Evolutionary conservation across 331 rosid genomes (phyloP).

Genomic region (Rhamnella rubrinervis): DNA sequence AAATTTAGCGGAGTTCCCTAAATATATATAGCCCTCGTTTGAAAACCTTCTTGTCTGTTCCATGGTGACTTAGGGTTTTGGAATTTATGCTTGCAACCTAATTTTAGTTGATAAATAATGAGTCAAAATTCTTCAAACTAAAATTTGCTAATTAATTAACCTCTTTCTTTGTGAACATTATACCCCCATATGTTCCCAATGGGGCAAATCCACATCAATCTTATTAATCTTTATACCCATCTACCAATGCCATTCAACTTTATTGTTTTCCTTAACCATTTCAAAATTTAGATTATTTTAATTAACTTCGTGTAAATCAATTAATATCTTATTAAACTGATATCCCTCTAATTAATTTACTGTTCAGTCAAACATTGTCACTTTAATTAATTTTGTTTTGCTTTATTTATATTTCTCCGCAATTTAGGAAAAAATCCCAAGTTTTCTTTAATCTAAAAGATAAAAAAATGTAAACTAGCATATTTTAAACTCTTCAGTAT

Average conservation of each 20-base stretch:
- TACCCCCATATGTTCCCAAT: conserved; percentile 7
- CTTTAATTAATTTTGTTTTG: too few species aligned
- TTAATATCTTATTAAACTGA: background rate
- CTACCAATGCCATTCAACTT: background rate
- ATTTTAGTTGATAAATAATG: conserved; percentile 20
- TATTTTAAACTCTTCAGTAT: background rate
- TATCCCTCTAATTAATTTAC: too few species aligned
- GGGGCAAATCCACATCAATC: conserved; percentile 19
- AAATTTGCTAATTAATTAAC: background rate
- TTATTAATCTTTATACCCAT: conserved; percentile 2
- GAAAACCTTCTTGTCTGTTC: conserved; percentile 35
- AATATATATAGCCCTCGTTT: conserved; percentile 31
- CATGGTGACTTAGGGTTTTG: conserved; percentile 22
- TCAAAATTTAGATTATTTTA: background rate
- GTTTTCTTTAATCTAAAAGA: too few species aligned
- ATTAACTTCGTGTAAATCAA: background rate
- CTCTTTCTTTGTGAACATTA: conserved; percentile 25
- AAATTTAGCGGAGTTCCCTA: conserved; percentile 18
- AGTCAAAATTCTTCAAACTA: conserved; percentile 32
- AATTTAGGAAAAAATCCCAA: too few species aligned
- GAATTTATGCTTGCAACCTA: conserved; percentile 34
- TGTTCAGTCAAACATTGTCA: too few species aligned
- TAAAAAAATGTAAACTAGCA: background rate
- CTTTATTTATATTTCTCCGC: too few species aligned
- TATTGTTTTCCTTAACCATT: background rate